Evolutionary conservation across 192 early-diverging fungal species (phyloP).

Genomic region (Endogone sp.): DNA sequence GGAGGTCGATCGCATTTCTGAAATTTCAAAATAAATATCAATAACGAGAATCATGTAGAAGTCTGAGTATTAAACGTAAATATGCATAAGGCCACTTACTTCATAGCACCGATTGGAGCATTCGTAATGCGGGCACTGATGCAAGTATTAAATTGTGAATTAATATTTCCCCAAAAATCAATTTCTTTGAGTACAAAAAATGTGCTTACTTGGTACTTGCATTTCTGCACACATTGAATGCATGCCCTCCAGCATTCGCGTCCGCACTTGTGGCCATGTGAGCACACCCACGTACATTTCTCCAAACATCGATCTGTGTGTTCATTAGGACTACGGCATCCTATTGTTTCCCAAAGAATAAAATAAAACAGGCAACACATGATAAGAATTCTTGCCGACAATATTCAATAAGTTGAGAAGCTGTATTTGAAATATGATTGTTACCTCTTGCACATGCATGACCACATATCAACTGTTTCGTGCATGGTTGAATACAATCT

Average conservation of each 20-base stretch:
- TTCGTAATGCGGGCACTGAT: constrained; percentile 16
- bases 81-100: neutral
- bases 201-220: constrained; percentile 11
- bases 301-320: constrained; percentile 25
- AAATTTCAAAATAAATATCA: neutral
- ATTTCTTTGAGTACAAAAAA: too few relatives aligned
- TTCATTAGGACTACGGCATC: constrained; percentile 22
- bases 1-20: constrained; percentile 31
- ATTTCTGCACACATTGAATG: constrained; percentile 11
- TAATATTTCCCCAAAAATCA: neutral
- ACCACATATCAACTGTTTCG: constrained; percentile 29
- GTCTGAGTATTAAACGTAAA: neutral
- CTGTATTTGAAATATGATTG: neutral
- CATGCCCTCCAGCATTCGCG: constrained; percentile 25
- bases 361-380: neutral
- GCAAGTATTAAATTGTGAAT: neutral
- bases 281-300: constrained; percentile 16
- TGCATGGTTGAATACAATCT: constrained; percentile 14
- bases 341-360: too few relatives aligned
- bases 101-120: constrained; percentile 25
- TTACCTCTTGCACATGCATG: constrained; percentile 26
- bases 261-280: constrained; percentile 24
- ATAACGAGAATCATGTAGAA: neutral
- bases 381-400: too few relatives aligned
- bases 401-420: too few relatives aligned